Conservation (phyloP, 176 grass and related monocot species). For the Melocanna baccifera region DNA sequence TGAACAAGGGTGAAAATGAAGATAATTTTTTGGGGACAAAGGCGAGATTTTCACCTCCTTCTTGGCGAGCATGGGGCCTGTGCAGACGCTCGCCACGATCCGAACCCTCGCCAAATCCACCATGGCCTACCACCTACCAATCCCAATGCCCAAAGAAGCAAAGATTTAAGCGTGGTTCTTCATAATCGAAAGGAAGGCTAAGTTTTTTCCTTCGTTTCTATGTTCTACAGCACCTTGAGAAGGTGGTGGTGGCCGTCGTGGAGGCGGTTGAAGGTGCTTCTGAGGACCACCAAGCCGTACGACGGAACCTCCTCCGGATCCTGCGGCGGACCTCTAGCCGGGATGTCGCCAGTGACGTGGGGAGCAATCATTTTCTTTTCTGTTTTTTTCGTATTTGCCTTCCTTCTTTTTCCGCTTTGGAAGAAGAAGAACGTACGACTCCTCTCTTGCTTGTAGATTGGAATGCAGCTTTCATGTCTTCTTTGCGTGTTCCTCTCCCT, state of each 20-base stretch:
- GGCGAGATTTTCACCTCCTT: slow-evolving; percentile 48
- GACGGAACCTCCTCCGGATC: background rate
- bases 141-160: background rate
- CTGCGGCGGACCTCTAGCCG: background rate
- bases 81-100: slow-evolving; percentile 63
- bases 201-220: background rate
- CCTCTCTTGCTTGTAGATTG: background rate
- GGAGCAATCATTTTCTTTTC: slow-evolving; percentile 31
- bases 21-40: background rate
- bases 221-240: slow-evolving; percentile 40
- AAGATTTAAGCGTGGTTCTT: background rate
- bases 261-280: slow-evolving; percentile 72
- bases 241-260: slow-evolving; percentile 65
- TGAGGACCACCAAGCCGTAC: slow-evolving; percentile 49
- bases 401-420: background rate
- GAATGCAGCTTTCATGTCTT: too few relatives aligned
- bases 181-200: background rate
- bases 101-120: slow-evolving; percentile 49
- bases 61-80: slow-evolving; percentile 60
- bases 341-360: background rate
- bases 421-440: background rate
- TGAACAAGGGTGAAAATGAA: background rate
- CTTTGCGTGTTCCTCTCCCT: too few relatives aligned
- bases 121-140: slow-evolving; percentile 40
- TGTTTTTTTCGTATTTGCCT: background rate